Evolutionary conservation across 75 land plant genomes (phyloP).

Genomic region (Chamaecyparis obtusa): DNA sequence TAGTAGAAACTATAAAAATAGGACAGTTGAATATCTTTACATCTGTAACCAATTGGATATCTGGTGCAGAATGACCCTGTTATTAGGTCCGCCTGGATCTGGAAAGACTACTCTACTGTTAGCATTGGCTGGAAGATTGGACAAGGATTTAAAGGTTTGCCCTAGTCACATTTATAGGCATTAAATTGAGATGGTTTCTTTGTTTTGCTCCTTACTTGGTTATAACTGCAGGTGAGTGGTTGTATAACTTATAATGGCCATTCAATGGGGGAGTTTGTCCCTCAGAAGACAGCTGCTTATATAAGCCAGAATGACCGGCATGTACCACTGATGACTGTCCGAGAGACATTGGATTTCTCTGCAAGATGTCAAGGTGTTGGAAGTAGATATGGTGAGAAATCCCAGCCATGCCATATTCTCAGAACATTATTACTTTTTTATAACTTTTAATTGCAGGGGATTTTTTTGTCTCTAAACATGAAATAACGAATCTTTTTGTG

Average conservation of each 20-base stretch:
- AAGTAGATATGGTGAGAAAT: constrained; percentile 41
- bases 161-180: too few species aligned
- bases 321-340: constrained; percentile 66
- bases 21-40: neutral
- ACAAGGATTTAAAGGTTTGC: neutral
- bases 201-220: too few species aligned
- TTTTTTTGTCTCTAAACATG: neutral
- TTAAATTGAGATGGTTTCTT: too few species aligned
- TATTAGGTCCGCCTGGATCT: constrained; percentile 75
- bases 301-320: constrained; percentile 71
- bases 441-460: neutral
- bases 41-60: neutral
- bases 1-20: neutral
- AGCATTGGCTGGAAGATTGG: constrained; percentile 72
- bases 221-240: too few species aligned
- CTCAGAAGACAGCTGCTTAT: too few species aligned
- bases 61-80: constrained; percentile 63
- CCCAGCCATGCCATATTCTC: neutral
- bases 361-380: constrained; percentile 76
- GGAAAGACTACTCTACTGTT: constrained; percentile 75
- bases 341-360: constrained; percentile 80
- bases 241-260: too few species aligned
- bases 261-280: too few species aligned
- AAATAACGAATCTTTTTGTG: neutral
- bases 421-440: too few species aligned